Percentiles rank a stretch among this genome's conserved stretches.
These are phyloP conservation scores for Monosporascus sp. DNA, from an alignment of 2,329 filamentous ascomycete genomes.

Conservation along the genomic window DNA sequence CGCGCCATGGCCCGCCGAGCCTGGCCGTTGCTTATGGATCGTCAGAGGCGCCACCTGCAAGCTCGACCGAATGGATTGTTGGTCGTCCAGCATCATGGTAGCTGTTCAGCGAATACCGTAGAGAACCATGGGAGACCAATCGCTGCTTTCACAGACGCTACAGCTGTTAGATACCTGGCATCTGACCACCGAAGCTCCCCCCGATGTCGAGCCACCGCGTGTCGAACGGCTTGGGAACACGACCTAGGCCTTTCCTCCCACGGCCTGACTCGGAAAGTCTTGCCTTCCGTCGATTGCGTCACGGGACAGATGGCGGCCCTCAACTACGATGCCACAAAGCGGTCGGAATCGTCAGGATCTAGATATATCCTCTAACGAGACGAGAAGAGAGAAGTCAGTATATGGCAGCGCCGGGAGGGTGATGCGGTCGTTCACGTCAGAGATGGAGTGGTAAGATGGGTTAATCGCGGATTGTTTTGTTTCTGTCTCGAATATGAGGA, in stretches of 20 bases:
- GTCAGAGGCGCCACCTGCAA: slow-evolving; percentile 56
- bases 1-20: slow-evolving; percentile 21
- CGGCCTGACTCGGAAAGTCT: not conserved
- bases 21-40: slow-evolving; percentile 39
- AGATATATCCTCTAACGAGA: not conserved
- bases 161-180: slow-evolving; percentile 4
- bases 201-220: not conserved
- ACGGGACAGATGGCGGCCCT: not conserved
- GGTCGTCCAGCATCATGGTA: slow-evolving; percentile 42
- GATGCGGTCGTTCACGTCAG: no score
- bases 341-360: not conserved
- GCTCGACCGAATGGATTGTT: slow-evolving; percentile 47
- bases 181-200: not conserved
- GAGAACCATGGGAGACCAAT: slow-evolving; percentile 31
- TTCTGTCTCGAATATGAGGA: not conserved
- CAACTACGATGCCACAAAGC: not conserved
- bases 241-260: not conserved
- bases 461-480: not conserved
- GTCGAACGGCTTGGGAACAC: not conserved
- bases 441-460: no score
- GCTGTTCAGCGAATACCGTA: slow-evolving; percentile 26
- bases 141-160: slow-evolving; percentile 18
- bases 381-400: not conserved
- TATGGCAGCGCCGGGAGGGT: no score
- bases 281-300: not conserved